Evolutionary conservation across 1,284 basidiomycete genomes (phyloP).

Genomic region (Cutaneotrichosporon sp.): DNA sequence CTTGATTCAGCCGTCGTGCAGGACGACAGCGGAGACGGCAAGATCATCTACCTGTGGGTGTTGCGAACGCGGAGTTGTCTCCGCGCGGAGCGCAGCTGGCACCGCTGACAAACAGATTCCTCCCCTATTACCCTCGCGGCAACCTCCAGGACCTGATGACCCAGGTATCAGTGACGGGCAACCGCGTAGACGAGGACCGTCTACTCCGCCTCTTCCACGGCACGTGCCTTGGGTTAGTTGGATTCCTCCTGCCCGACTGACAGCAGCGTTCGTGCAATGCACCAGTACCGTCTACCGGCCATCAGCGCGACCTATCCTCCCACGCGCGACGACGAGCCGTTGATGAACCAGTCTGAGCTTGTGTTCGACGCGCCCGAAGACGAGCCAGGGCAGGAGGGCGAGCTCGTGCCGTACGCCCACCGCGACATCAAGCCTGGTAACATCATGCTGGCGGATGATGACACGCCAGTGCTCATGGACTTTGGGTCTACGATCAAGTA

Average conservation of each 20-base stretch:
- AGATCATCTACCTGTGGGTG: slow-evolving; percentile 75
- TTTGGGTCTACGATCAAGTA: slow-evolving; percentile 69
- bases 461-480: slow-evolving; percentile 92
- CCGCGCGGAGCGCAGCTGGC: no score
- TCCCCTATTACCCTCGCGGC: slow-evolving; percentile 54
- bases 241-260: not conserved
- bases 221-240: slow-evolving; percentile 69
- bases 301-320: slow-evolving; percentile 37
- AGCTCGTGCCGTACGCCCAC: slow-evolving; percentile 84
- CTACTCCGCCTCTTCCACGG: slow-evolving; percentile 88
- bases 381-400: slow-evolving; percentile 44
- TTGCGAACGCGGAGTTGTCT: no score
- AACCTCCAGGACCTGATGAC: slow-evolving; percentile 96
- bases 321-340: slow-evolving; percentile 31
- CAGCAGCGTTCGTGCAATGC: slow-evolving; percentile 74
- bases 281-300: slow-evolving; percentile 59
- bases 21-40: slow-evolving; percentile 71
- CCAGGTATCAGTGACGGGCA: slow-evolving; percentile 73
- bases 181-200: slow-evolving; percentile 78
- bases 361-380: slow-evolving; percentile 74
- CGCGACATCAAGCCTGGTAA: slow-evolving; percentile 96
- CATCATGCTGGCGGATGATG: slow-evolving; percentile 92
- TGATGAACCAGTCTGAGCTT: slow-evolving; percentile 24
- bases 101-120: slow-evolving; percentile 26
- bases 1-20: slow-evolving; percentile 87